These are phyloP conservation scores for Sabuloglossum arenarium DNA, from an alignment of 495 filamentous ascomycete species.

Conservation along the genomic window DNA sequence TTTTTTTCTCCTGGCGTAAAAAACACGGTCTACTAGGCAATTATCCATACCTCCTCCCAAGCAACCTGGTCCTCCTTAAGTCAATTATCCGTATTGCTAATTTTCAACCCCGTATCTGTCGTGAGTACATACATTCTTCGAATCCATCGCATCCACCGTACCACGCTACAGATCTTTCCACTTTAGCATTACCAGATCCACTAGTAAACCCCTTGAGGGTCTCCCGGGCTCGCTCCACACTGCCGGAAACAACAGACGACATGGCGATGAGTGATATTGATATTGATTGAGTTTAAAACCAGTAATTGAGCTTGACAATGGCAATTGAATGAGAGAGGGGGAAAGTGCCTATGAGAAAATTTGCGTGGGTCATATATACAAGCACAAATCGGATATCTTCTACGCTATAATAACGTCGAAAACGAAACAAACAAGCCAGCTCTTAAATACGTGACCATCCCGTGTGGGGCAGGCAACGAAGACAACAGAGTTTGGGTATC, in stretches of 20 bases:
- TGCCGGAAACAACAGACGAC: neutral
- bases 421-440: too few relatives aligned
- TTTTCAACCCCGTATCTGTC: constrained; percentile 63
- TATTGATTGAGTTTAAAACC: neutral
- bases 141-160: constrained; percentile 16
- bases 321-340: neutral
- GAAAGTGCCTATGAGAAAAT: too few relatives aligned
- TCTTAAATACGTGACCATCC: too few relatives aligned
- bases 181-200: constrained; percentile 9
- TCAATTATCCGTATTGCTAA: constrained; percentile 61
- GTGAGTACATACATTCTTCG: constrained; percentile 33
- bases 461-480: too few relatives aligned
- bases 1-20: neutral
- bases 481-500: too few relatives aligned
- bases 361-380: neutral
- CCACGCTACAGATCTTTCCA: constrained; percentile 8
- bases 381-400: neutral
- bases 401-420: neutral
- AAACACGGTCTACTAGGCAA: neutral
- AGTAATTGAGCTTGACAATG: neutral
- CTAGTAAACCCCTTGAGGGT: neutral
- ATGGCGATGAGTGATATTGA: neutral
- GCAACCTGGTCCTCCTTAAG: constrained; percentile 58
- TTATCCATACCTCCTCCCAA: constrained; percentile 51
- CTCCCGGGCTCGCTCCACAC: constrained; percentile 2